Evolutionary conservation across 2,329 filamentous ascomycete genomes (phyloP).

Genomic region (Aspergillus oerlinghausenensis): DNA sequence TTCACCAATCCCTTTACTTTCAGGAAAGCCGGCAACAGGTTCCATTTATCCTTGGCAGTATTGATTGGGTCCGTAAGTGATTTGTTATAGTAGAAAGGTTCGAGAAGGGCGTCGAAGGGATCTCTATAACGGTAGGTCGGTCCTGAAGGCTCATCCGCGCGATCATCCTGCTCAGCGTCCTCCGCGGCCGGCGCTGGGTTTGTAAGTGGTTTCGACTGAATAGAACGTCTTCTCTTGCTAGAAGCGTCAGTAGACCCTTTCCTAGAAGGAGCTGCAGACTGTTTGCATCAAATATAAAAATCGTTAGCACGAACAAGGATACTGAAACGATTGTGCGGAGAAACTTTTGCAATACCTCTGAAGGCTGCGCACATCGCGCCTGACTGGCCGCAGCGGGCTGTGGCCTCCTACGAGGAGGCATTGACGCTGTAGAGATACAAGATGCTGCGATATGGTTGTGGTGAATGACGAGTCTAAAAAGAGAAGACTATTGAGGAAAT

Average conservation of each 20-base stretch:
- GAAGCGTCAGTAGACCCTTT: constrained; percentile 14
- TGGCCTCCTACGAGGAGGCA: constrained; percentile 37
- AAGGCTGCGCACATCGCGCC: constrained; percentile 21
- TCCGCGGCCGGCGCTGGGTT: constrained; percentile 15
- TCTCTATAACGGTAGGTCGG: constrained; percentile 28
- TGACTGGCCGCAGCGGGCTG: constrained; percentile 25
- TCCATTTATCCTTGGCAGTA: constrained; percentile 84
- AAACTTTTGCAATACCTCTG: constrained; percentile 32
- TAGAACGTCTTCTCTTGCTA: constrained; percentile 23
- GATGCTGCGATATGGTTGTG: not conserved
- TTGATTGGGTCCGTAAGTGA: constrained; percentile 64
- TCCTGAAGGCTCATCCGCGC: constrained; percentile 16
- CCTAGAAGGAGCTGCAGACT: constrained; percentile 15
- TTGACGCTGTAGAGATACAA: constrained; percentile 10
- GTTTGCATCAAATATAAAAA: not conserved
- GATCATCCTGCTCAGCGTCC: constrained; percentile 14
- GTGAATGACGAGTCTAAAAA: not conserved
- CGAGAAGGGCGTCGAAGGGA: constrained; percentile 58
- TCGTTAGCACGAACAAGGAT: constrained; percentile 9
- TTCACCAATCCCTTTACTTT: constrained; percentile 97
- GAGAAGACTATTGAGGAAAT: not conserved
- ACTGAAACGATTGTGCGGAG: constrained; percentile 11
- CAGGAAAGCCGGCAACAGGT: constrained; percentile 91
- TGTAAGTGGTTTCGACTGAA: constrained; percentile 21
- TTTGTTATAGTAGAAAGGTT: constrained; percentile 68